A percentile compares a stretch with the other conserved stretches of the same genome.
These are phyloP conservation scores for Hypoxylon sp. DNA, from an alignment of 2,329 filamentous ascomycete genomes.

Conservation along the genomic window DNA sequence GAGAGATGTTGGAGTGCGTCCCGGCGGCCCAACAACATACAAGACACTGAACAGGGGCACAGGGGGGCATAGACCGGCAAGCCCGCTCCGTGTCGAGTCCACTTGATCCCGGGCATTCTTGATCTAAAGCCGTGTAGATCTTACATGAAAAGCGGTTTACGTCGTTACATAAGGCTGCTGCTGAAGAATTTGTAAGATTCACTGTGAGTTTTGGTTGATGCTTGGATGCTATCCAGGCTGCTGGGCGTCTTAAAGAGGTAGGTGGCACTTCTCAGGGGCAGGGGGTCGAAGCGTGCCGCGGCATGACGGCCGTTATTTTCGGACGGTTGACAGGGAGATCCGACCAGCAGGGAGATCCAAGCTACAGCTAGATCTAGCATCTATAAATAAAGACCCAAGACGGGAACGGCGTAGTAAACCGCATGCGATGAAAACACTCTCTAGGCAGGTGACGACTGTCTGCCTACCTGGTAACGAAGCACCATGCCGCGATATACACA, in stretches of 20 bases:
- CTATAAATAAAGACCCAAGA: no score
- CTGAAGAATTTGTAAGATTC: background rate
- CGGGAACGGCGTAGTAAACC: no score
- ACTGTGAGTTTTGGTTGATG: no score
- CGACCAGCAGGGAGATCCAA: constrained; percentile 11
- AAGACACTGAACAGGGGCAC: background rate
- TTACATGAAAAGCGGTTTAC: background rate
- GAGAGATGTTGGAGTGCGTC: constrained; percentile 12
- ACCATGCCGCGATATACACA: no score
- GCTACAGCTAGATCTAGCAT: constrained; percentile 6
- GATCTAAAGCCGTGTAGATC: constrained; percentile 12
- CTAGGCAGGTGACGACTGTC: no score
- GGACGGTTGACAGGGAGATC: constrained; percentile 6
- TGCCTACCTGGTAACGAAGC: no score
- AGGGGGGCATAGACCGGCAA: constrained; percentile 10
- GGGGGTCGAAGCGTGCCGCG: background rate
- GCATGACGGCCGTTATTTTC: constrained; percentile 19
- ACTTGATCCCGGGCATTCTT: constrained; percentile 22
- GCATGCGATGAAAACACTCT: background rate
- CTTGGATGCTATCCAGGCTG: constrained; percentile 29
- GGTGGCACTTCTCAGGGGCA: background rate
- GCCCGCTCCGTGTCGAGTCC: constrained; percentile 8
- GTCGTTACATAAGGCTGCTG: constrained; percentile 8
- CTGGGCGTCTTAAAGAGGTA: constrained; percentile 13
- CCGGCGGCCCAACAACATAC: constrained; percentile 7